A percentile compares a stretch with the other conserved stretches of the same genome.
Conservation (phyloP, 139 green algal genomes). For the Limnomonas spitsbergensis region DNA sequence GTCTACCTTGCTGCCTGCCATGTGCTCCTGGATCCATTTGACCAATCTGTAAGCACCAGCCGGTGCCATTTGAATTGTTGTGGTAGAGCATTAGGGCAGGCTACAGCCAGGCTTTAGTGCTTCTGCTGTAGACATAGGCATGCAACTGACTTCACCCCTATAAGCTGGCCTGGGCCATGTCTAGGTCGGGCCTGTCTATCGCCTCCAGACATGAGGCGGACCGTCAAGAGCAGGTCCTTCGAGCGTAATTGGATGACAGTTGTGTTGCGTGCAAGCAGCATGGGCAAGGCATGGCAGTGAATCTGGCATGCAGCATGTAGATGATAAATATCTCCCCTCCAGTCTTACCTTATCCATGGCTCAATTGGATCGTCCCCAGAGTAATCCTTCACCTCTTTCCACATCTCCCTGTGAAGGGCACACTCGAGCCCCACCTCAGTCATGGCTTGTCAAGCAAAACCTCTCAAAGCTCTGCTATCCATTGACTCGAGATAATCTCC, state of each 20-base stretch:
- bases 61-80: background rate
- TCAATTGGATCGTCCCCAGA: conserved; percentile 73
- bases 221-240: no score
- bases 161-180: no score
- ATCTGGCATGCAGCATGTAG: background rate
- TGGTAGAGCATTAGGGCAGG: background rate
- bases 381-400: conserved; percentile 63
- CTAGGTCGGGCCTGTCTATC: no score
- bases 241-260: no score
- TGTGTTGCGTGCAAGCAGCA: background rate
- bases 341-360: conserved; percentile 68
- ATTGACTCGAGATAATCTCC: background rate
- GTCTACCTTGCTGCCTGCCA: conserved; percentile 68
- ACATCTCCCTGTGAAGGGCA: conserved; percentile 46
- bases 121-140: background rate
- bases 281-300: conserved; percentile 10
- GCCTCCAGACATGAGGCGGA: no score
- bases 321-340: no score
- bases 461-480: background rate
- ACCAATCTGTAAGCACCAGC: conserved; percentile 65
- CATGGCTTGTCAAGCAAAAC: background rate
- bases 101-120: background rate
- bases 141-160: background rate
- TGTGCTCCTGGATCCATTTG: conserved; percentile 82
- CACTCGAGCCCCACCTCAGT: background rate